Evolutionary conservation across 148 eudicot genomes (phyloP).

Genomic region (Fagopyrum tataricum): DNA sequence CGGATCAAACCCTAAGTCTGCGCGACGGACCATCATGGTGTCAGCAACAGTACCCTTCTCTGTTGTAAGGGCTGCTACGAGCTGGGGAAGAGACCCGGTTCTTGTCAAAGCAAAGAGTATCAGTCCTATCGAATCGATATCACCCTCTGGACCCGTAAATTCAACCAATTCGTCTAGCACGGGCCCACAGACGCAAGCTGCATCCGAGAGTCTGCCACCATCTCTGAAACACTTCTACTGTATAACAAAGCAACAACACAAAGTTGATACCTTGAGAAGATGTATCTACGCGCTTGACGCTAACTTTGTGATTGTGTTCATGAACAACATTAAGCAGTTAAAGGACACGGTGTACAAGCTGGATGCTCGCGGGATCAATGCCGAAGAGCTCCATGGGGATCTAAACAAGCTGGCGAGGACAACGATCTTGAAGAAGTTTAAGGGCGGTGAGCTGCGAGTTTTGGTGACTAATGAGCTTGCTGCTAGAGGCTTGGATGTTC

Average conservation of each 20-base stretch:
- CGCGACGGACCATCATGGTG: slow-evolving; percentile 77
- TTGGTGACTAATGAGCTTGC: slow-evolving; percentile 88
- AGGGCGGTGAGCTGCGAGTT: slow-evolving; percentile 65
- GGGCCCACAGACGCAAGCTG: slow-evolving; percentile 27
- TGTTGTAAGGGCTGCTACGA: slow-evolving; percentile 73
- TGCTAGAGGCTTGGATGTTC: slow-evolving; percentile 84
- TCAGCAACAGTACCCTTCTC: slow-evolving; percentile 96
- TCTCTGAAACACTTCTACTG: slow-evolving; percentile 68
- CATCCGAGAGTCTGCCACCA: slow-evolving; percentile 72
- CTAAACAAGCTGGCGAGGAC: slow-evolving; percentile 72
- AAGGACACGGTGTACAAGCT: slow-evolving; percentile 79
- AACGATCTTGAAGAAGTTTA: slow-evolving; percentile 73
- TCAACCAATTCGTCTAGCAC: not conserved
- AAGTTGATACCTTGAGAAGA: slow-evolving; percentile 74
- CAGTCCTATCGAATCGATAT: slow-evolving; percentile 42
- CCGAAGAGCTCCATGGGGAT: slow-evolving; percentile 87
- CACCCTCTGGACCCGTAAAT: slow-evolving; percentile 24
- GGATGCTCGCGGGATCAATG: slow-evolving; percentile 81
- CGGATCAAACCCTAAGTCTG: slow-evolving; percentile 19
- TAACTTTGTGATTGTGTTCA: slow-evolving; percentile 68
- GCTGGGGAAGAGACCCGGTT: slow-evolving; percentile 74
- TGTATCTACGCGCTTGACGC: slow-evolving; percentile 86
- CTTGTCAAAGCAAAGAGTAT: slow-evolving; percentile 76
- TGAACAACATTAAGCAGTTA: slow-evolving; percentile 80
- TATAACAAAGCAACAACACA: slow-evolving; percentile 61